Evolutionary conservation across 78 protist genomes (phyloP).

Genomic region (Pigoraptor vietnamica): DNA sequence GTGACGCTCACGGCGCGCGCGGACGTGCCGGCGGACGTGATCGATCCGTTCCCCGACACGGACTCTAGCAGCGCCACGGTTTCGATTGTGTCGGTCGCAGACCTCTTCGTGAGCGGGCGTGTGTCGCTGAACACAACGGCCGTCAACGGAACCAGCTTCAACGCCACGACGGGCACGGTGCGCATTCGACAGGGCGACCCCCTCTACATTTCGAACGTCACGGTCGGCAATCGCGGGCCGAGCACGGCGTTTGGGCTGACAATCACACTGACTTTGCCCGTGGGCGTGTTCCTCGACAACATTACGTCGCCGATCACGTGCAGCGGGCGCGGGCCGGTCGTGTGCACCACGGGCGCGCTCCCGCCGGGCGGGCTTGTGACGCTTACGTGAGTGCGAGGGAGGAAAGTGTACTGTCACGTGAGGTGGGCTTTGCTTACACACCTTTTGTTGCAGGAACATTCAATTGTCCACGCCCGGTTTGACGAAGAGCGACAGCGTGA

Average conservation of each 20-base stretch:
- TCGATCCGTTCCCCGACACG: not conserved
- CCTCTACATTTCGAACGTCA: not conserved
- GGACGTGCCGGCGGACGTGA: not conserved
- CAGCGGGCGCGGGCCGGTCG: not conserved
- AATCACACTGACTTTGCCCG: not conserved
- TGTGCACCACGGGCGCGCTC: not conserved
- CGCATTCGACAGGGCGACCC: not conserved
- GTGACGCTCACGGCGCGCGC: not conserved
- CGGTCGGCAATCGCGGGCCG: not conserved
- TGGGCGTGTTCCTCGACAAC: not conserved
- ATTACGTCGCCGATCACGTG: not conserved
- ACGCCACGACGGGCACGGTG: not conserved
- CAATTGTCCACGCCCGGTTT: not conserved
- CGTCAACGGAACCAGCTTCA: too few relatives aligned
- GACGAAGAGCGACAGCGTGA: not conserved
- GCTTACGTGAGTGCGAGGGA: too few relatives aligned
- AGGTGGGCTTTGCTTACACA: not conserved
- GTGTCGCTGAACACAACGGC: too few relatives aligned
- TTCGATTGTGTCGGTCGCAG: not conserved
- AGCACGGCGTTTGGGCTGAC: not conserved
- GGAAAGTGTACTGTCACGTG: too few relatives aligned
- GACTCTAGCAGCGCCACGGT: not conserved
- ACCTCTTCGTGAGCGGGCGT: not conserved
- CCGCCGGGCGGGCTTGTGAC: not conserved
- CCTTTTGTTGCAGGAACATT: not conserved